A percentile compares a stretch with the other conserved stretches of the same genome.
These are phyloP conservation scores for Salix viminalis DNA, from an alignment of 345 rosid species.

Conservation along the genomic window DNA sequence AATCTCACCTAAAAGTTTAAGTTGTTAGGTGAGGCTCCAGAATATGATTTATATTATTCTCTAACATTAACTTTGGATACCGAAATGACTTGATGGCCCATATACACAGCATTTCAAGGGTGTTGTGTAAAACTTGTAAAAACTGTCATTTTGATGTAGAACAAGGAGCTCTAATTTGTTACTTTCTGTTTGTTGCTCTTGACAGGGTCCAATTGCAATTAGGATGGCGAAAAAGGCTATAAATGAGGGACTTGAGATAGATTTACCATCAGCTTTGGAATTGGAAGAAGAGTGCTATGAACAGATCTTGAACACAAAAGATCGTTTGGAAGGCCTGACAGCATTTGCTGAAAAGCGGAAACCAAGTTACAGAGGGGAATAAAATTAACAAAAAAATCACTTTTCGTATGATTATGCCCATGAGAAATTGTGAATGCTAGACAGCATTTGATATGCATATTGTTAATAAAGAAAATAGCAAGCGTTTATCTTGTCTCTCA, in stretches of 20 bases:
- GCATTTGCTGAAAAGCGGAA: slow-evolving; percentile 89
- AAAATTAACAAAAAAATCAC: slow-evolving; percentile 3
- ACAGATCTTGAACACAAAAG: slow-evolving; percentile 51
- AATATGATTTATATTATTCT: no score
- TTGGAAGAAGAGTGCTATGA: slow-evolving; percentile 74
- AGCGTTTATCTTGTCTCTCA: neutral
- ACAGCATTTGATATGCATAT: neutral
- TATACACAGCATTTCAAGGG: neutral
- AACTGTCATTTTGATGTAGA: neutral
- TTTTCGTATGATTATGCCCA: neutral
- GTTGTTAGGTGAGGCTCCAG: no score
- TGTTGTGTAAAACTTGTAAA: neutral
- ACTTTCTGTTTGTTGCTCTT: slow-evolving; percentile 2
- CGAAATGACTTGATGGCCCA: neutral
- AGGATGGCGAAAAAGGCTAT: slow-evolving; percentile 84
- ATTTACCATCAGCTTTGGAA: slow-evolving; percentile 51
- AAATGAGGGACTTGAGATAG: slow-evolving; percentile 59
- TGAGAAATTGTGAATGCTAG: neutral
- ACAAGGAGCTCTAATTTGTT: neutral
- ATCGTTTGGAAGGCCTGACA: slow-evolving; percentile 84
- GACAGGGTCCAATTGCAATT: slow-evolving; percentile 76
- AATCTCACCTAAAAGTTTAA: no score
- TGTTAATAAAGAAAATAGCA: neutral
- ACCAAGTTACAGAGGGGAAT: slow-evolving; percentile 59
- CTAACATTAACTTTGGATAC: no score